Evolutionary conservation across 78 protist species (phyloP), one percentile per base, ranked within the genome.

Genomic region (Dictyostelium intermedium): DNA sequence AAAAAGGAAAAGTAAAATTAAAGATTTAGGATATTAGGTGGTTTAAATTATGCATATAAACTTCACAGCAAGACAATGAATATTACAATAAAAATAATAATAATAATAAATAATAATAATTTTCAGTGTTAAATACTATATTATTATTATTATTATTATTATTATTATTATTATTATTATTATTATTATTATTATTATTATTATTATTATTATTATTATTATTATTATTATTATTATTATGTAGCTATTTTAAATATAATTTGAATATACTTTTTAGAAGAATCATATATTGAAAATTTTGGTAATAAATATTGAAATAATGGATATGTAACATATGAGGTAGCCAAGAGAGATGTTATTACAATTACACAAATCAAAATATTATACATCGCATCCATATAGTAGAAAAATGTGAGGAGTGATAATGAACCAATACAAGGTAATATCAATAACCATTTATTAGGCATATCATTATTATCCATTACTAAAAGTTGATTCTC

Each of bases 351-450:
- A 60, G 86, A 82, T 6, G 77, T 39, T 16, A 82, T 45, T 20
- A 60, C 61, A 53, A 82, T 23, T 0, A 82, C 34, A 39, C 35
- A 35, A 23, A 82, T 18, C 35, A 82, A 82, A 13, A 82, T 10
- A 56, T 27, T 56, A 82, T 82, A 82, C 86, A 82, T 82, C 14
- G 37, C 63, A 82, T 82, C 74, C 16, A 82, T 23, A 30, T 45
- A 82, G 35, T 82, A 82, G 25, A 82, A 82, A 16, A 82, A 56
- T 5, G 47, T 10, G 23, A 82, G 3, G 0, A 82, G 50, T 20
- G 50, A 34, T 30, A 82, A 14, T 34, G 86, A 82, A 32, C 86
- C 86, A 56, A 82, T 9, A 14, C 39, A 10, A 18, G 86, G 86
- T 13, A 82, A 60, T 35, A 82, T 35, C 2, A 82, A 25, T 10